These are phyloP conservation scores for Plenodomus biglobosus DNA, from an alignment of 2,329 filamentous ascomycete genomes.

Conservation along the genomic window DNA sequence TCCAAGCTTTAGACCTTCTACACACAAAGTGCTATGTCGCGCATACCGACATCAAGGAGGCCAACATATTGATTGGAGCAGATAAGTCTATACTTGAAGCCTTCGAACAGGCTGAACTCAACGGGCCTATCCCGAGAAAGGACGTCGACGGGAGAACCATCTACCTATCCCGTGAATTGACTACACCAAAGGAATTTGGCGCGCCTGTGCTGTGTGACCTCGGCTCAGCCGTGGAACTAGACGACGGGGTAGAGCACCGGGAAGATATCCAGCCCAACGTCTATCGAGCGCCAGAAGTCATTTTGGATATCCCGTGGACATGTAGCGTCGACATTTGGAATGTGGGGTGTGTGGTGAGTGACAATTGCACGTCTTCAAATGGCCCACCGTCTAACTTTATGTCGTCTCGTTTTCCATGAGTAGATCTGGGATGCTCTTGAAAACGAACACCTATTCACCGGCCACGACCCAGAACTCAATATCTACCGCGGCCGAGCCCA, in stretches of 20 bases:
- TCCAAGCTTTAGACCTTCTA: conserved; percentile 11
- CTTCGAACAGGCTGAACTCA: conserved; percentile 33
- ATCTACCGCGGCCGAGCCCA: background rate
- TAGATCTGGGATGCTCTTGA: conserved; percentile 42
- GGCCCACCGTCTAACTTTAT: too few relatives aligned
- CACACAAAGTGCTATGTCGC: background rate
- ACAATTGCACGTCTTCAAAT: background rate
- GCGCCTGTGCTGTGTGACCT: conserved; percentile 24
- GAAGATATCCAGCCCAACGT: conserved; percentile 39
- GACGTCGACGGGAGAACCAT: conserved; percentile 27
- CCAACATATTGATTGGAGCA: conserved; percentile 33
- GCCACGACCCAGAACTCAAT: conserved; percentile 6
- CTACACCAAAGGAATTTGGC: background rate
- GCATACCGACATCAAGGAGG: conserved; percentile 14
- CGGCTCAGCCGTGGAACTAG: conserved; percentile 13
- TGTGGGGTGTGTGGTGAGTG: conserved; percentile 33
- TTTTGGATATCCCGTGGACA: conserved; percentile 40
- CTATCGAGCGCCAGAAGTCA: conserved; percentile 42
- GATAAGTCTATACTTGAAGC: conserved; percentile 31
- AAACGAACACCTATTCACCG: conserved; percentile 31
- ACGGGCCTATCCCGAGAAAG: conserved; percentile 32
- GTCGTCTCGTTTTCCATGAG: too few relatives aligned
- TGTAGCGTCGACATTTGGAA: conserved; percentile 44
- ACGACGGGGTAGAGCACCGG: conserved; percentile 10
- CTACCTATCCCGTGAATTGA: conserved; percentile 20